These are phyloP conservation scores for Verticillium dahliae DNA, from an alignment of 2,329 filamentous ascomycete species.

Conservation along the genomic window DNA sequence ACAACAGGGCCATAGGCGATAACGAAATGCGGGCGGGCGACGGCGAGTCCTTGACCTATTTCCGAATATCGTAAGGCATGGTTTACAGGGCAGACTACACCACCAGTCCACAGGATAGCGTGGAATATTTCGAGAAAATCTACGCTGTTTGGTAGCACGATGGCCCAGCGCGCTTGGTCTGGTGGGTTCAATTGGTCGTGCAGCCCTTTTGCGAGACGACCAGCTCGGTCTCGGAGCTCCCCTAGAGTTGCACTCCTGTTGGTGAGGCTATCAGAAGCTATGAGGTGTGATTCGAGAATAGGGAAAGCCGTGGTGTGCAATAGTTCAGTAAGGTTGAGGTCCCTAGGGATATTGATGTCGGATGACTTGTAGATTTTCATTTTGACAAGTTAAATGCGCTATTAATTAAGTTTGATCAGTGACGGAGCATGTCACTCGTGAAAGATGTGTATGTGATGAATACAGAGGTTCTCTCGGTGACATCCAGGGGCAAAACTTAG, in stretches of 20 bases:
- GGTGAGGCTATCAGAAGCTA: conserved; percentile 34
- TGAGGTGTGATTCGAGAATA: conserved; percentile 33
- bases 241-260: conserved; percentile 37
- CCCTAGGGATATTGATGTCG: conserved; percentile 25
- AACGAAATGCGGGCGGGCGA: conserved; percentile 32
- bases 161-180: conserved; percentile 31
- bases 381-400: background rate
- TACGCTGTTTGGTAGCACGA: conserved; percentile 37
- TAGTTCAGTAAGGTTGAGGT: conserved; percentile 36
- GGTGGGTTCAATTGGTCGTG: conserved; percentile 20
- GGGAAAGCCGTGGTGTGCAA: conserved; percentile 27
- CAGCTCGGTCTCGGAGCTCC: conserved; percentile 31
- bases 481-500: too few species aligned
- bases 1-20: conserved; percentile 28
- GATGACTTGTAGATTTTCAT: conserved; percentile 27
- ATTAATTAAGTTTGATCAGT: too few species aligned
- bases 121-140: conserved; percentile 36
- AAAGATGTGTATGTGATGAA: too few species aligned
- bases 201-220: conserved; percentile 32
- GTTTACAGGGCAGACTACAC: conserved; percentile 31
- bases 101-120: conserved; percentile 32
- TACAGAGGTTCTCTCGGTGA: too few species aligned
- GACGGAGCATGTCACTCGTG: too few species aligned
- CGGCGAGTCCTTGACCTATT: conserved; percentile 32
- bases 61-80: conserved; percentile 28